phyloP scores from a whole-genome alignment of 2,329 filamentous ascomycete genomes.

The Ambrosiella beaveri region DNA sequence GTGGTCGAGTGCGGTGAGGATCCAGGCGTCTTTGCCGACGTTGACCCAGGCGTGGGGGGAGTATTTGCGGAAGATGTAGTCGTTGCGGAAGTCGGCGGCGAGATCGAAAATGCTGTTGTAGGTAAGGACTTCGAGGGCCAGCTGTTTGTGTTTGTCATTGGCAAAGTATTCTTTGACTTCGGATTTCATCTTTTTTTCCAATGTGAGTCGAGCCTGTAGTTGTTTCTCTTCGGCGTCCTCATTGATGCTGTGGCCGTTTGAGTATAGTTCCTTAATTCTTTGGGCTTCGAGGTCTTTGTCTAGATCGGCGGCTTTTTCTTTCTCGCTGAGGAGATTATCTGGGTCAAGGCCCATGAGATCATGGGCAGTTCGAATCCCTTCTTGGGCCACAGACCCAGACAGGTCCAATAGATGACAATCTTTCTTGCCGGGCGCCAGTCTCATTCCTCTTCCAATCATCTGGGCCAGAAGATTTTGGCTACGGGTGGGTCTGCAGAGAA shows the following conservation, averaged over 20 bases:
- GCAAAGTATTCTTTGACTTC: neutral
- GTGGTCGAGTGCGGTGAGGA: constrained; percentile 49
- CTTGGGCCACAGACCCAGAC: constrained; percentile 63
- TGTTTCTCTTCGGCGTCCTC: constrained; percentile 17
- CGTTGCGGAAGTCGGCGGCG: constrained; percentile 62
- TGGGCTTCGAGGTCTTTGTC: constrained; percentile 21
- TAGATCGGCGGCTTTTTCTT: constrained; percentile 26
- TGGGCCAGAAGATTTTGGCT: constrained; percentile 89
- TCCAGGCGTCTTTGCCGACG: constrained; percentile 49
- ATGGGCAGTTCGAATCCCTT: constrained; percentile 72
- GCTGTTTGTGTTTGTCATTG: neutral
- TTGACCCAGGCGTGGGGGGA: constrained; percentile 73
- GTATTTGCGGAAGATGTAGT: constrained; percentile 59
- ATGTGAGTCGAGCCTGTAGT: neutral
- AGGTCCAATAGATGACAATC: constrained; percentile 95
- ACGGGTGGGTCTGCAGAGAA: constrained; percentile 73
- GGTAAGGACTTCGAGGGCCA: constrained; percentile 59
- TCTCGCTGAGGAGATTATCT: constrained; percentile 52
- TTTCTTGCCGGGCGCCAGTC: constrained; percentile 60
- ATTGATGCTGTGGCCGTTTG: no score
- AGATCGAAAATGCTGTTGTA: constrained; percentile 88
- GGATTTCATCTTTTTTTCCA: neutral
- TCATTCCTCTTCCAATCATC: constrained; percentile 93
- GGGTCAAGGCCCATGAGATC: constrained; percentile 89
- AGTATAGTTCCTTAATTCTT: constrained; percentile 23